Conservation (phyloP, 176 grass and related monocot genomes). For the Carex parvula region DNA sequence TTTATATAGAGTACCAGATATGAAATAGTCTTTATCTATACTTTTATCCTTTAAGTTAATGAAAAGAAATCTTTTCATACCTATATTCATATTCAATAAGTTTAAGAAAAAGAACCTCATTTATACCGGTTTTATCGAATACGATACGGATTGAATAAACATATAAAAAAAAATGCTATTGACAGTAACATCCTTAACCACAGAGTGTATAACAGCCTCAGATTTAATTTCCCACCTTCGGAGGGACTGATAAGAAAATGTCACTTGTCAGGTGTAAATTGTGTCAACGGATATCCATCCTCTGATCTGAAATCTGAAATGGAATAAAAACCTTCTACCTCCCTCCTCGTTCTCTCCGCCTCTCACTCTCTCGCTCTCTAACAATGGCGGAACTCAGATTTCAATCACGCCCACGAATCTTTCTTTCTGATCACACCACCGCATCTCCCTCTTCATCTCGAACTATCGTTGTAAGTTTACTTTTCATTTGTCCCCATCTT, state of each 20-base stretch:
- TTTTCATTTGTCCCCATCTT: background rate
- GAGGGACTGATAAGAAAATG: background rate
- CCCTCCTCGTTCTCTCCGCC: conserved; percentile 9
- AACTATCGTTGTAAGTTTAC: conserved; percentile 2
- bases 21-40: too few species aligned
- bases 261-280: background rate
- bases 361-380: background rate
- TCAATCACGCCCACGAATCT: background rate
- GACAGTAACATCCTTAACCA: too few species aligned
- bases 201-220: background rate
- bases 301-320: background rate
- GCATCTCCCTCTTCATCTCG: conserved; percentile 10
- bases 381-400: conserved; percentile 2
- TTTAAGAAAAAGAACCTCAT: too few species aligned
- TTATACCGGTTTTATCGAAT: too few species aligned
- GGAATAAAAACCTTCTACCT: background rate
- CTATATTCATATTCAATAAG: too few species aligned
- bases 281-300: background rate
- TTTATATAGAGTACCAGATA: too few species aligned
- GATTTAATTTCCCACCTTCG: background rate
- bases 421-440: background rate
- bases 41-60: too few species aligned
- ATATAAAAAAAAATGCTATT: too few species aligned
- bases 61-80: too few species aligned
- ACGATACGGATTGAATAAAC: too few species aligned